A percentile compares a stretch with the other conserved stretches of the same genome.
Conservation (phyloP, 164 flowering plant species). For the Magnolia officinalis region DNA sequence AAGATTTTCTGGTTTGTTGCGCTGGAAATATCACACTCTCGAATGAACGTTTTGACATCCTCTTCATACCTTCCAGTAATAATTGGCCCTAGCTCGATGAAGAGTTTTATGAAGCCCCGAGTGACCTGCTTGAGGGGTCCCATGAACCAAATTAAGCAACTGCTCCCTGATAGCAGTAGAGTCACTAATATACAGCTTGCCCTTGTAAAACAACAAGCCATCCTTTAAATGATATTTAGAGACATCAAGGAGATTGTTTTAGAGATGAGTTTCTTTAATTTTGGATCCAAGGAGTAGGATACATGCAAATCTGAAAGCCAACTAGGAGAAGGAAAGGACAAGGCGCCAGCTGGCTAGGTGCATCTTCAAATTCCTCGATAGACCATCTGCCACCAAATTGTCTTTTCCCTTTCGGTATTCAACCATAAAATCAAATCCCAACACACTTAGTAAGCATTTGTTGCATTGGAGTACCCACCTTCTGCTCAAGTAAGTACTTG, state of each 20-base stretch:
- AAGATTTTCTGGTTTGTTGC: neutral
- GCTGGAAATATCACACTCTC: neutral
- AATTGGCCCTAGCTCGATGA: neutral
- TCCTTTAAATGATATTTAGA: too few species aligned
- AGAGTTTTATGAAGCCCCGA: slow-evolving; percentile 7
- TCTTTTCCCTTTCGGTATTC: neutral
- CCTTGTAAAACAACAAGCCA: too few species aligned
- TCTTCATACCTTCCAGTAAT: slow-evolving; percentile 15
- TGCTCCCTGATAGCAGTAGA: too few species aligned
- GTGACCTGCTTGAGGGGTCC: neutral
- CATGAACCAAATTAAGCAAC: too few species aligned
- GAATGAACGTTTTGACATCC: neutral
- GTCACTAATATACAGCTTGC: neutral
- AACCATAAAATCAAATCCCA: neutral
- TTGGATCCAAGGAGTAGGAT: too few species aligned
- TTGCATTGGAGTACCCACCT: neutral
- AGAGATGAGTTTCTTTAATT: too few species aligned
- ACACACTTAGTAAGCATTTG: neutral
- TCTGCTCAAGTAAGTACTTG: neutral
- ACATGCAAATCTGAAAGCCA: neutral
- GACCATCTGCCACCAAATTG: neutral
- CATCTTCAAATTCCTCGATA: neutral
- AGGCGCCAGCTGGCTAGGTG: neutral
- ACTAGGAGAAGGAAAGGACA: too few species aligned
- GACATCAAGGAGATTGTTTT: too few species aligned